Evolutionary conservation across 768 basidiomycete genomes (phyloP).

Genomic region (Lactarius quietus): DNA sequence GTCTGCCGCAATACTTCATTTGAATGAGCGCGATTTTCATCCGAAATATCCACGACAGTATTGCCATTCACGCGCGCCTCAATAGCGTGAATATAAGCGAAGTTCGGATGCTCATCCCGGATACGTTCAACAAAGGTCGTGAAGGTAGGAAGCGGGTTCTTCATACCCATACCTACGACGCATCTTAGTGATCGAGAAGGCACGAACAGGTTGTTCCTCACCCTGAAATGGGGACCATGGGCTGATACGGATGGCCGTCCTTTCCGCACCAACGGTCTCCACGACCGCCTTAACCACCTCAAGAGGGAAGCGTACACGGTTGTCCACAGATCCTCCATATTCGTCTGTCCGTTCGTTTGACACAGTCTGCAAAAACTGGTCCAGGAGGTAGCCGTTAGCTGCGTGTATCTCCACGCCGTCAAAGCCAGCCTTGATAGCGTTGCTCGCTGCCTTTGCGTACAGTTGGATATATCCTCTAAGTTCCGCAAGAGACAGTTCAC

Average conservation of each 20-base stretch:
- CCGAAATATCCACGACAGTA: neutral
- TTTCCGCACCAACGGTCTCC: conserved; percentile 38
- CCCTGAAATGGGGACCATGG: conserved; percentile 35
- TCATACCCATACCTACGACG: conserved; percentile 17
- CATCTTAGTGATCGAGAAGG: neutral
- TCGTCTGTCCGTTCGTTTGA: conserved; percentile 41
- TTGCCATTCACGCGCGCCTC: neutral
- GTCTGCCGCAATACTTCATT: conserved; percentile 1
- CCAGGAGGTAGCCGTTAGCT: conserved; percentile 30
- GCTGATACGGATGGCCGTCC: conserved; percentile 38
- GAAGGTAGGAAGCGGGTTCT: conserved; percentile 17
- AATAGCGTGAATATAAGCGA: conserved; percentile 15
- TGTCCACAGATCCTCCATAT: conserved; percentile 46
- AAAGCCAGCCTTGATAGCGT: conserved; percentile 40
- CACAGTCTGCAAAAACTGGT: conserved; percentile 38
- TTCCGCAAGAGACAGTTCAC: conserved; percentile 30
- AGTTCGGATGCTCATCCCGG: conserved; percentile 3
- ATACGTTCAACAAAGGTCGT: conserved; percentile 3
- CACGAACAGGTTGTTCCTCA: neutral
- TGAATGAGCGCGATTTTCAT: neutral
- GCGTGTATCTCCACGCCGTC: conserved; percentile 41
- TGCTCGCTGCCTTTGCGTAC: conserved; percentile 35
- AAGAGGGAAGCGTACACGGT: conserved; percentile 40
- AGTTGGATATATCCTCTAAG: conserved; percentile 28
- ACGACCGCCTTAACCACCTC: conserved; percentile 37